Base-by-base conservation (phyloP, 257 asterid genomes). In the Solanum stenotomum region DNA sequence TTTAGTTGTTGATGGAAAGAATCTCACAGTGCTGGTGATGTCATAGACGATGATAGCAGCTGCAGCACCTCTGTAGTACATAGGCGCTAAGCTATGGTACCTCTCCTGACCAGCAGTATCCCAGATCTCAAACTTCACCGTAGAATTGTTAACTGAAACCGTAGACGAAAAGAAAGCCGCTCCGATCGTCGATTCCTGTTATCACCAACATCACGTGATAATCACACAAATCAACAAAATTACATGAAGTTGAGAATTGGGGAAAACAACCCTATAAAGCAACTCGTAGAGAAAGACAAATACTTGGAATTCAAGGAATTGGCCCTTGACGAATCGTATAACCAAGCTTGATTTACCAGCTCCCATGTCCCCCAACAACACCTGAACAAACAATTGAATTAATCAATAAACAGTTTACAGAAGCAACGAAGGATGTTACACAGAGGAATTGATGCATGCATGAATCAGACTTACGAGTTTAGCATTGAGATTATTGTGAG, bases 31-130 rank as follows among this genome's bases (percentile, higher is more conserved):
- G 94, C 93, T 95, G 88, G 96, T 95, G 88, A 97, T 92, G 90
- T 97, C 98, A 83, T 92, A 97, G 81, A 97, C 99, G 87, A 97
- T 96, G 75, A 97, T 94, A 25, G 98, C 98, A 61, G 99, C 98
- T 33, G 98, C 99, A 33, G 98, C 98, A 9, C 98, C 99, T 86
- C 98, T 92, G 88, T 97, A 97, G 67, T 97, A 97, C 99, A 97
- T 97, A n/a, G 99, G 99, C 16, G 98, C 98, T 93, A 97, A 93
- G 94, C 98, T 97, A 84, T 96, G 99, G 90, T 96, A 97, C 88
- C 99, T 95, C 93, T 97, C 98, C 92, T 96, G 98, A 5, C 98
- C 99, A 49, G 99, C 98, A 35, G 99, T 97, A 84, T 96, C 99
- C 99, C 99, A 96, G 91, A 96, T 96, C 97, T 96, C 99, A 86